These are phyloP conservation scores for Digitaria exilis DNA, from an alignment of 202 grass and related monocot species.

Conservation along the genomic window DNA sequence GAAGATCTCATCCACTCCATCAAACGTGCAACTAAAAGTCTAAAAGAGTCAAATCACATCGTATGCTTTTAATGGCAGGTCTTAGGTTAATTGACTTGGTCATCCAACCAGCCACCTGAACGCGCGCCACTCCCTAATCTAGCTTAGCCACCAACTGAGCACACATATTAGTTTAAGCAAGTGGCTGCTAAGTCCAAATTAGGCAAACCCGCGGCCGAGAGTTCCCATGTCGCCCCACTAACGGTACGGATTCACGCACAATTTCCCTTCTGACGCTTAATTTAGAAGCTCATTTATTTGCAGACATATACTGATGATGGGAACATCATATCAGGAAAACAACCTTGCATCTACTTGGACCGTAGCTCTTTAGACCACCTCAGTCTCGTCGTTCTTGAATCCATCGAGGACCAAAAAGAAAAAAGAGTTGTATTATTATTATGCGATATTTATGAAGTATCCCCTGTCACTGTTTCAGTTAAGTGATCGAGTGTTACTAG, in stretches of 20 bases:
- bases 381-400: conserved; percentile 20
- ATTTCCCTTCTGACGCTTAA: background rate
- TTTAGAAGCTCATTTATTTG: background rate
- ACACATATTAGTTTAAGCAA: conserved; percentile 30
- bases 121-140: conserved; percentile 8
- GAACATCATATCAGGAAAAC: conserved; percentile 32
- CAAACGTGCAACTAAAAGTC: conserved; percentile 44
- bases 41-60: conserved; percentile 38
- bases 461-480: background rate
- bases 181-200: conserved; percentile 26
- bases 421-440: background rate
- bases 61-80: conserved; percentile 1
- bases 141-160: conserved; percentile 24
- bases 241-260: conserved; percentile 47
- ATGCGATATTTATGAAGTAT: background rate
- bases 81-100: background rate
- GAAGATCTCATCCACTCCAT: conserved; percentile 49
- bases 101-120: conserved; percentile 29
- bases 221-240: conserved; percentile 38
- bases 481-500: background rate
- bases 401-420: background rate
- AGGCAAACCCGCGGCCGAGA: conserved; percentile 20
- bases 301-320: conserved; percentile 5
- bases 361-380: background rate
- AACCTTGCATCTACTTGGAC: conserved; percentile 22